Conservation (phyloP, 192 early-diverging fungal genomes). For the Linnemannia zychae region DNA sequence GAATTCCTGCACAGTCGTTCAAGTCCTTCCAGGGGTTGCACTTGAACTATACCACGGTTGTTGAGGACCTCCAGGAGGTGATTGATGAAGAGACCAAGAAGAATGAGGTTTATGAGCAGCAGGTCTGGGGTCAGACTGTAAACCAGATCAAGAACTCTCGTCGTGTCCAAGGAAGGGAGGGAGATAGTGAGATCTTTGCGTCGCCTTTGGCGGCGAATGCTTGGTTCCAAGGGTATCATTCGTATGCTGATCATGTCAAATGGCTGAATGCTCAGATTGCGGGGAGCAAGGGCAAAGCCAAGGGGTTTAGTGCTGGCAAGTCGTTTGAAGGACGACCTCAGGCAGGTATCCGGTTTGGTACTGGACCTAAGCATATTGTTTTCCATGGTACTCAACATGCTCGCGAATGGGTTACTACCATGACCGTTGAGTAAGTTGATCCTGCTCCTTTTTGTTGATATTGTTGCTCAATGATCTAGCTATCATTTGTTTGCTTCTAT, state of each 20-base stretch:
- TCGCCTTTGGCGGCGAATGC: slow-evolving; percentile 6
- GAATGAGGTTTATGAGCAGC: slow-evolving; percentile 27
- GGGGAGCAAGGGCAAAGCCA: slow-evolving; percentile 31
- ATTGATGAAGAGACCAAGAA: slow-evolving; percentile 58
- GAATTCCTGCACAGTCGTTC: slow-evolving; percentile 36
- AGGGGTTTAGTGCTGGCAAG: slow-evolving; percentile 40
- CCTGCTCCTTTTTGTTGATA: too few species aligned
- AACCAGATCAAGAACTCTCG: slow-evolving; percentile 16
- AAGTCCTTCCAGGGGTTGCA: slow-evolving; percentile 44
- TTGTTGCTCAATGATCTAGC: too few species aligned
- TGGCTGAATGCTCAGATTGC: slow-evolving; percentile 39
- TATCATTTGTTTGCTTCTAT: too few species aligned
- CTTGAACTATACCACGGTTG: slow-evolving; percentile 47
- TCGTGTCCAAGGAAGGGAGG: background rate
- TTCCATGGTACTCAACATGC: slow-evolving; percentile 68
- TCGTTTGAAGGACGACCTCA: slow-evolving; percentile 34
- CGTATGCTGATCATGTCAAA: slow-evolving; percentile 38
- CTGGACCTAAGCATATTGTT: slow-evolving; percentile 44
- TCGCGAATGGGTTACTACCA: slow-evolving; percentile 71
- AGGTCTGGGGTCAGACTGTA: background rate
- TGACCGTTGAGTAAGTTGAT: slow-evolving; percentile 60
- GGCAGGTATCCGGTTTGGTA: slow-evolving; percentile 48
- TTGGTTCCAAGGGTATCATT: slow-evolving; percentile 51
- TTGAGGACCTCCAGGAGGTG: slow-evolving; percentile 61
- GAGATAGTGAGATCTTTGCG: slow-evolving; percentile 21